phyloP scores from a whole-genome alignment of 306 rosid species.

The Cucumis sativus region Cucumber_9930_V3 NC_026659.2:27690001-27690500 shows the following conservation, averaged over 20 bases:
- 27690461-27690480: neutral
- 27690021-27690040: constrained; percentile 70
- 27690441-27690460: neutral
- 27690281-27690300: neutral
- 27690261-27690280: neutral
- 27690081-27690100: constrained; percentile 79
- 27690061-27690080: constrained; percentile 52
- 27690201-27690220: neutral
- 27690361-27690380: neutral
- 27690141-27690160: constrained; percentile 70
- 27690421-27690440: neutral
- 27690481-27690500: neutral
- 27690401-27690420: neutral
- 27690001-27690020: constrained; percentile 85
- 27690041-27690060: constrained; percentile 69
- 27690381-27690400: neutral
- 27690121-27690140: constrained; percentile 89
- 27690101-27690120: constrained; percentile 71
- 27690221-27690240: neutral
- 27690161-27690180: constrained; percentile 84
- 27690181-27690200: neutral
- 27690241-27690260: neutral
- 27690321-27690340: neutral
- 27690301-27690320: neutral
- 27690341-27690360: neutral